phyloP scores from a whole-genome alignment of 1,284 basidiomycete species.

The Mycosarcoma maydis region DNA sequence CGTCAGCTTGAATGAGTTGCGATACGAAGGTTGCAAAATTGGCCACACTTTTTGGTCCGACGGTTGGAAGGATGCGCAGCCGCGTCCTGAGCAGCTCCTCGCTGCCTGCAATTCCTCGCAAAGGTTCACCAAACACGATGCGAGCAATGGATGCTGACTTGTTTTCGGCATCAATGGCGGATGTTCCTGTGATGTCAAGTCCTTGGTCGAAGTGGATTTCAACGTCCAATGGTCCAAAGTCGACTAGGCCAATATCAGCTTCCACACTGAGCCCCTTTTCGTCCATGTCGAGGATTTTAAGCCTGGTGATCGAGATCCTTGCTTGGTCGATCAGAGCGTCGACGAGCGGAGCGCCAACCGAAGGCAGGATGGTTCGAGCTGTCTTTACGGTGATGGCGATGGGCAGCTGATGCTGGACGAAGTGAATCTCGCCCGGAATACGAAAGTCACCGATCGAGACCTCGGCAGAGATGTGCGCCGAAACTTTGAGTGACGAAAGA shows the following conservation, averaged over 20 bases:
- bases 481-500: conserved; percentile 46
- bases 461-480: conserved; percentile 41
- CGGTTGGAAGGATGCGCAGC: conserved; percentile 30
- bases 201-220: conserved; percentile 43
- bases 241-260: conserved; percentile 42
- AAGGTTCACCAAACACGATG: conserved; percentile 33
- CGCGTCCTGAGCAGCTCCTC: conserved; percentile 26
- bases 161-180: conserved; percentile 2
- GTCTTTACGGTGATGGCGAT: conserved; percentile 56
- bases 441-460: conserved; percentile 48
- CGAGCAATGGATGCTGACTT: conserved; percentile 21
- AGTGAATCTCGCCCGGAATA: conserved; percentile 47
- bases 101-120: conserved; percentile 39
- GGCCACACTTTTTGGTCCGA: conserved; percentile 24
- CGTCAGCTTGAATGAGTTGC: conserved; percentile 33
- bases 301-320: conserved; percentile 32
- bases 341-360: conserved; percentile 50
- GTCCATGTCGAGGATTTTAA: conserved; percentile 51
- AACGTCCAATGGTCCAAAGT: conserved; percentile 55
- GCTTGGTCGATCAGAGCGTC: conserved; percentile 51
- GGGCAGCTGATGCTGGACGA: conserved; percentile 52
- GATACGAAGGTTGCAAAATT: conserved; percentile 51
- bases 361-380: conserved; percentile 46
- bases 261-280: conserved; percentile 51
- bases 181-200: conserved; percentile 17